Evolutionary conservation across 768 basidiomycete genomes (phyloP).

Genomic region (Psilocybe azurescens): DNA sequence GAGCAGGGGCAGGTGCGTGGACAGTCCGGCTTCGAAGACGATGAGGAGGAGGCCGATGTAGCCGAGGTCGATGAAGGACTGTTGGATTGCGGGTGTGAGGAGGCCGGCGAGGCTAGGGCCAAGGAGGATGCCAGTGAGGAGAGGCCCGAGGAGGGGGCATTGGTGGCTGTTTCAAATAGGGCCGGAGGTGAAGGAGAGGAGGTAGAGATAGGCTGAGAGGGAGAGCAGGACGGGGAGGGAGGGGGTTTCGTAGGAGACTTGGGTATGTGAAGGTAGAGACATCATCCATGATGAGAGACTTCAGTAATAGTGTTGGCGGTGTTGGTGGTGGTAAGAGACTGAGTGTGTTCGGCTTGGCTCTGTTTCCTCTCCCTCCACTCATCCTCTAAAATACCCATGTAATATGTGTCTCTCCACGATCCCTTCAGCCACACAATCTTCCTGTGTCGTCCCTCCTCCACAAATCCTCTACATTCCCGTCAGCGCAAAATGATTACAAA

Average conservation of each 20-base stretch:
- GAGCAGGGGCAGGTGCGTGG: slow-evolving; percentile 47
- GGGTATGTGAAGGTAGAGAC: slow-evolving; percentile 11
- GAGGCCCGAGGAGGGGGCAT: slow-evolving; percentile 35
- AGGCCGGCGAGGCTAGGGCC: slow-evolving; percentile 62
- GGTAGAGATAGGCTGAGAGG: slow-evolving; percentile 56
- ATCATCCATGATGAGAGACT: neutral
- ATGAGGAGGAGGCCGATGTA: slow-evolving; percentile 53
- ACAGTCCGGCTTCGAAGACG: slow-evolving; percentile 65
- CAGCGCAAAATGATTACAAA: neutral
- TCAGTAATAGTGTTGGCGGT: neutral
- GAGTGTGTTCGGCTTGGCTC: neutral
- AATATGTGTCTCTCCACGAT: slow-evolving; percentile 28
- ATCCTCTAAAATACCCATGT: slow-evolving; percentile 31
- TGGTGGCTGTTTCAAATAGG: slow-evolving; percentile 42
- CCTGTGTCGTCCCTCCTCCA: slow-evolving; percentile 30
- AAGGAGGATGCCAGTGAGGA: slow-evolving; percentile 36
- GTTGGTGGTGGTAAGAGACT: neutral
- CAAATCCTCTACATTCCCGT: slow-evolving; percentile 26
- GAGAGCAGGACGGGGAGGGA: slow-evolving; percentile 46
- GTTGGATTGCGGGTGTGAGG: slow-evolving; percentile 43
- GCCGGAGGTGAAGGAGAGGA: slow-evolving; percentile 53
- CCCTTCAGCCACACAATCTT: slow-evolving; percentile 32
- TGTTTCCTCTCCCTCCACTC: slow-evolving; percentile 27
- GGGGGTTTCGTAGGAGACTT: slow-evolving; percentile 34
- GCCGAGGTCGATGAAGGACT: slow-evolving; percentile 48